Base-by-base conservation (phyloP, 2,329 filamentous ascomycete species). In the Cyanodermella asteris region DNA sequence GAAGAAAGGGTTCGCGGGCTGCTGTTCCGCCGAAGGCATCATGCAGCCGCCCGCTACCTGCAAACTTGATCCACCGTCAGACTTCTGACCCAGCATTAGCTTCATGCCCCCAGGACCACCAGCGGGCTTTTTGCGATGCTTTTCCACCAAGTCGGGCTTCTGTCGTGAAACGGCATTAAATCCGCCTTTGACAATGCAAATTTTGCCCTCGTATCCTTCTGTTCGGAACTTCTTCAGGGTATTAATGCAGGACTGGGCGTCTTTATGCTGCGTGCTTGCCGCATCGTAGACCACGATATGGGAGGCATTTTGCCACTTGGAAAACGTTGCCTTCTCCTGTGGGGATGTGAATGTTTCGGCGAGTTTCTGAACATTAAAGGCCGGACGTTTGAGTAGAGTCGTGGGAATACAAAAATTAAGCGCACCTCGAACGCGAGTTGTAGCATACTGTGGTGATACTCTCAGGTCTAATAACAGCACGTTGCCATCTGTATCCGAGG, bases 361-460 rank as follows among this genome's bases (percentile, higher is more conserved):
- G 16, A 97, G 56, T 43, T 90, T 93, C 33, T 81, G 61, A 8
- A 91, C 64, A 37, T 84, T 84, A 48, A 90, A 94, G 0, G 81
- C 90, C 1, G 78, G 72, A 24, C 87, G 63, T 48, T 94, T 94
- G 11, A 97, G 52, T 9, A 97, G 54, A 0, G 84, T 94, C 0
- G 87, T 94, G 0, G 87, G 87, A 31, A 94, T 91, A 42, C 87
- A 94, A 5, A 97, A 56, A 42, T 90, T 94, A 16, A 97, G 51
- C 1, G 84, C 78, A n/a, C 72, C 72, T 24, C 59, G 53, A 27
- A 94, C 75, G 16, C 76, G 68, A 13, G 75, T 71, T 22, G 65
- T 59, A 1, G 70, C 63, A 41, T 74, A 93, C 35, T 84, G 78
- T 12, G 81, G 80, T 15, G 72, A 77, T 0, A 90, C 81, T 19